Conservation (phyloP, 2,329 filamentous ascomycete species). For the Arthrinium puccinioides region DNA sequence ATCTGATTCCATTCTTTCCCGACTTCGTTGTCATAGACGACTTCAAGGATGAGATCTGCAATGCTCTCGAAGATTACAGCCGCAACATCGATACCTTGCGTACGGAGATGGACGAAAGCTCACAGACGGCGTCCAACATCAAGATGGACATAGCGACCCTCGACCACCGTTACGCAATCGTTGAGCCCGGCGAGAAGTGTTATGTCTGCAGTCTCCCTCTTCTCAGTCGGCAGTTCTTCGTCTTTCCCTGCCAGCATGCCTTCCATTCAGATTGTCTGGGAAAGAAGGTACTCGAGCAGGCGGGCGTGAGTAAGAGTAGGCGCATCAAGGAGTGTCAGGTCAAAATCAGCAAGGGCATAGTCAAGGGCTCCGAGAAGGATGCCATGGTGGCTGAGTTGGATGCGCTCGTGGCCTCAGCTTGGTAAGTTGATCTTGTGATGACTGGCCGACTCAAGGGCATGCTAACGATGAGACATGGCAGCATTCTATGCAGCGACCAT, state of each 20-base stretch:
- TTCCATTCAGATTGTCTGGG: constrained; percentile 96
- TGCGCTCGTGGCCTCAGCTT: constrained; percentile 81
- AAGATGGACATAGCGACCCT: constrained; percentile 80
- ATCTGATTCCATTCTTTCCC: constrained; percentile 95
- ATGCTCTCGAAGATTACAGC: constrained; percentile 86
- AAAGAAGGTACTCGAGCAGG: constrained; percentile 74
- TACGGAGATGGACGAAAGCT: constrained; percentile 92
- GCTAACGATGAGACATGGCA: constrained; percentile 30
- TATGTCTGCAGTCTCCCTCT: constrained; percentile 82
- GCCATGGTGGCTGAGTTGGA: constrained; percentile 83
- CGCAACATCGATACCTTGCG: constrained; percentile 83
- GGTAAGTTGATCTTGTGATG: constrained; percentile 45
- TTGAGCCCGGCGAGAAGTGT: constrained; percentile 92
- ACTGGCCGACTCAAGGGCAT: background rate
- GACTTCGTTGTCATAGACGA: constrained; percentile 98
- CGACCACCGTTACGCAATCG: constrained; percentile 87
- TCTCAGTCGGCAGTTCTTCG: constrained; percentile 88
- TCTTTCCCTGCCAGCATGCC: constrained; percentile 96
- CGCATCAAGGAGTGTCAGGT: constrained; percentile 80
- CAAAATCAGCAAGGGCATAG: constrained; percentile 70
- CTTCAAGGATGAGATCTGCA: constrained; percentile 97
- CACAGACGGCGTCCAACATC: constrained; percentile 83
- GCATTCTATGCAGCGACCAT: constrained; percentile 89
- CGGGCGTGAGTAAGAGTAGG: constrained; percentile 66
- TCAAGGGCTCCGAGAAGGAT: constrained; percentile 66